Evolutionary conservation across 768 basidiomycete genomes (phyloP).

Genomic region (Boletus speciosus): DNA sequence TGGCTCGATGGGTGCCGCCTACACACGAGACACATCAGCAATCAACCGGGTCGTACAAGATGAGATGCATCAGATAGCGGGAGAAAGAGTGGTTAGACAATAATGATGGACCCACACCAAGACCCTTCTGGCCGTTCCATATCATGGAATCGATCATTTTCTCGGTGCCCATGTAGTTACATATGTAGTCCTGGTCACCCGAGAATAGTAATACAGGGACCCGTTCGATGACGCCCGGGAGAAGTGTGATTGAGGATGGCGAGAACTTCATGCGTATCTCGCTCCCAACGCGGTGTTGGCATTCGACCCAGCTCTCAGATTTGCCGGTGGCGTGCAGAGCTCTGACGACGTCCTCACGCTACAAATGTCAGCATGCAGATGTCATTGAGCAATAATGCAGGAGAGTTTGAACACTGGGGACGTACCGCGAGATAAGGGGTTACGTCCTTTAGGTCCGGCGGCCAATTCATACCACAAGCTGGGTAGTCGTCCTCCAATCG

Average conservation of each 20-base stretch:
- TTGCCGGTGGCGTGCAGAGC: slow-evolving; percentile 82
- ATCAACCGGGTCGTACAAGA: neutral
- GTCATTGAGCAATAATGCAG: neutral
- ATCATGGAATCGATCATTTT: slow-evolving; percentile 74
- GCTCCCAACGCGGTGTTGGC: slow-evolving; percentile 59
- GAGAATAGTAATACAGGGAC: slow-evolving; percentile 90
- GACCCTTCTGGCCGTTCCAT: slow-evolving; percentile 83
- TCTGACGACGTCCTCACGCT: slow-evolving; percentile 77
- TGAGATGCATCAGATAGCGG: neutral
- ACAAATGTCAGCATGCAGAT: neutral
- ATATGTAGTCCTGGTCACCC: slow-evolving; percentile 95
- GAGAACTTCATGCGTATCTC: slow-evolving; percentile 56
- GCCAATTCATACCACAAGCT: slow-evolving; percentile 98
- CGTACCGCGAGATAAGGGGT: slow-evolving; percentile 78
- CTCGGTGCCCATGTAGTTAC: slow-evolving; percentile 92
- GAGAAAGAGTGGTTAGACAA: neutral
- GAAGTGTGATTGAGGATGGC: slow-evolving; percentile 66
- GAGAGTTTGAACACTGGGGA: slow-evolving; percentile 8
- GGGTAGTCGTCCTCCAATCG: slow-evolving; percentile 83
- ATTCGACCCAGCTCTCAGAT: slow-evolving; percentile 85
- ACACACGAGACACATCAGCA: neutral
- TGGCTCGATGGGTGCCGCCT: slow-evolving; percentile 66
- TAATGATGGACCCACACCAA: slow-evolving; percentile 58
- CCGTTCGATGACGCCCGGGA: slow-evolving; percentile 74
- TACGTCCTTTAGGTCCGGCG: slow-evolving; percentile 74